Evolutionary conservation across 768 basidiomycete species (phyloP).

Genomic region (Lentinula boryana): DNA sequence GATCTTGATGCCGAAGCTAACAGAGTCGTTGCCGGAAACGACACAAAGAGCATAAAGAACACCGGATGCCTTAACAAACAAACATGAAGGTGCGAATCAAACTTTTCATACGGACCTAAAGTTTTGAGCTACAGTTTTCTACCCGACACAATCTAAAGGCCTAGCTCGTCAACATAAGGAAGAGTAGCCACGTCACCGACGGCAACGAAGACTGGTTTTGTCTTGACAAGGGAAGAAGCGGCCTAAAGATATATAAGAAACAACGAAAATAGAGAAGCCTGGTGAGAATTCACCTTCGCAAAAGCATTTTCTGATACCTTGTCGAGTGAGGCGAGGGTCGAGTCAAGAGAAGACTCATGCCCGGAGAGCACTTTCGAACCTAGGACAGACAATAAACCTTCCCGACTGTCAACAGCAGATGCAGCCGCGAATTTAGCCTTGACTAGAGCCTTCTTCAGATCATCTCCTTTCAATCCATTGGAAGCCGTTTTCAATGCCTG

Average conservation of each 20-base stretch:
- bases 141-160: conserved; percentile 42
- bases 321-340: conserved; percentile 64
- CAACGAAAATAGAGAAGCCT: not conserved
- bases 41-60: no score
- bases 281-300: conserved; percentile 51
- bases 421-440: conserved; percentile 89
- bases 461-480: conserved; percentile 55
- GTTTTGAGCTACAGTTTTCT: not conserved
- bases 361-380: conserved; percentile 65
- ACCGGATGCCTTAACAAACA: no score
- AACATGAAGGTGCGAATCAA: no score
- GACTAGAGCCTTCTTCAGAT: conserved; percentile 73
- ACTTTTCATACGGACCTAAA: not conserved
- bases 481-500: conserved; percentile 62
- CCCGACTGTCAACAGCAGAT: conserved; percentile 57
- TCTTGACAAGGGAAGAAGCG: conserved; percentile 57
- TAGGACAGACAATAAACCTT: conserved; percentile 55
- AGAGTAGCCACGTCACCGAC: conserved; percentile 73
- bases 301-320: conserved; percentile 60
- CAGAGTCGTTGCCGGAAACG: no score
- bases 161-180: conserved; percentile 82
- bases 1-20: no score
- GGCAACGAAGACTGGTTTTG: conserved; percentile 83
- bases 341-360: conserved; percentile 48
- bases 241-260: conserved; percentile 34